Conservation (phyloP, 1,139 yeast species). For the Nematodospora anomalae region DNA sequence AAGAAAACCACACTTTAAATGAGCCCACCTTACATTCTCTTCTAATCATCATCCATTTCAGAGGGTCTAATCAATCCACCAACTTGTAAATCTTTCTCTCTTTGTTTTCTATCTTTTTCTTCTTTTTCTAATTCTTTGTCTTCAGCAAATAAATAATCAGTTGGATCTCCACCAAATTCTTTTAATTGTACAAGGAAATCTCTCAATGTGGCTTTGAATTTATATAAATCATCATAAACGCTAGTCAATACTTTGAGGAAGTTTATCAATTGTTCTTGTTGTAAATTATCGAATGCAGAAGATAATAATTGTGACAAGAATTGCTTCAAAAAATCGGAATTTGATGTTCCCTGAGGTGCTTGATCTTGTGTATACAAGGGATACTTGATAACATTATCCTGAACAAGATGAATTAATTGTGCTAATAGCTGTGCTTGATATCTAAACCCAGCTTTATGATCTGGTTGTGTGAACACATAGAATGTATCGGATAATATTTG, state of each 20-base stretch:
- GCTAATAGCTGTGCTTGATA: conserved; percentile 84
- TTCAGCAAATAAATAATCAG: conserved; percentile 92
- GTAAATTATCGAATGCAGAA: conserved; percentile 88
- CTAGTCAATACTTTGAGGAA: conserved; percentile 77
- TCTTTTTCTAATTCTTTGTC: conserved; percentile 79
- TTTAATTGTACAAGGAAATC: conserved; percentile 96
- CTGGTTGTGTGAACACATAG: conserved; percentile 92
- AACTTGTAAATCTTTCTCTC: conserved; percentile 79
- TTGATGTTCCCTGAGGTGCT: conserved; percentile 83
- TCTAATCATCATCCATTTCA: conserved; percentile 73
- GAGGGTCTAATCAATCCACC: conserved; percentile 96
- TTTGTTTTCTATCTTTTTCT: conserved; percentile 68
- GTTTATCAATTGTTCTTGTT: conserved; percentile 74
- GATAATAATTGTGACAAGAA: conserved; percentile 79
- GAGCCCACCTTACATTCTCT: too few species aligned
- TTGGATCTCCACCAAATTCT: conserved; percentile 91
- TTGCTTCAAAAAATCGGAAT: conserved; percentile 74
- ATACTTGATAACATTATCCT: conserved; percentile 66
- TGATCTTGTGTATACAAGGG: conserved; percentile 75
- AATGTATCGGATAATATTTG: conserved; percentile 89
- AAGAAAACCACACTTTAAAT: not conserved
- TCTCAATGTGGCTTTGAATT: conserved; percentile 83
- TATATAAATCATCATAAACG: conserved; percentile 69
- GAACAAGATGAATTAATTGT: conserved; percentile 80
- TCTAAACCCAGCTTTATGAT: conserved; percentile 94